These are phyloP conservation scores for Clavariopsis aquatica DNA, from an alignment of 495 filamentous ascomycete genomes.

Conservation along the genomic window DNA sequence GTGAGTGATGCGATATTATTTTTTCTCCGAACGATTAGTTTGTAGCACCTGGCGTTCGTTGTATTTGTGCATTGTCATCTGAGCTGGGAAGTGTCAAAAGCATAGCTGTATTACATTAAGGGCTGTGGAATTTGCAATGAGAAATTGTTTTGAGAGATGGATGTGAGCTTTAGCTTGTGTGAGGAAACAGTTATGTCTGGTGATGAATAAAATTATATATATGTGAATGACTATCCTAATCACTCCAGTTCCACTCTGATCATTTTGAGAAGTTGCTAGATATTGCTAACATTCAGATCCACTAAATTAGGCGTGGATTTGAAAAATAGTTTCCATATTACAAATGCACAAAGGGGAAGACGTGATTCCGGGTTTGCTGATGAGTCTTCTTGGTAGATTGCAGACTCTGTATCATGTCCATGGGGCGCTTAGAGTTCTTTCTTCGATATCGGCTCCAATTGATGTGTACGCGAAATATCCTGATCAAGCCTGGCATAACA, in stretches of 20 bases:
- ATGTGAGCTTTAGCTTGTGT: background rate
- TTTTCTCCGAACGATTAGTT: background rate
- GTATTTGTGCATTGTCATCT: background rate
- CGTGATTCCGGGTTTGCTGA: too few relatives aligned
- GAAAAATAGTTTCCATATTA: too few relatives aligned
- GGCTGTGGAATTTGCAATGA: background rate
- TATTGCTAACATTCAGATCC: too few relatives aligned
- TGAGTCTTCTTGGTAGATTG: too few relatives aligned
- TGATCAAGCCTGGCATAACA: slow-evolving; percentile 52
- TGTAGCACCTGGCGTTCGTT: slow-evolving; percentile 12
- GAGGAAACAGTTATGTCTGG: background rate
- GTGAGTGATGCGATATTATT: background rate
- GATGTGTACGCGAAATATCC: slow-evolving; percentile 12
- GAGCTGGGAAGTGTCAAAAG: background rate
- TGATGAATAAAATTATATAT: background rate
- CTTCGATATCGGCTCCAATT: slow-evolving; percentile 20
- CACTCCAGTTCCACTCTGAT: too few relatives aligned
- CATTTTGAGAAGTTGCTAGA: too few relatives aligned
- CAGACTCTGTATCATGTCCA: too few relatives aligned
- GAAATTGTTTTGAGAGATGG: background rate
- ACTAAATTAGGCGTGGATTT: too few relatives aligned
- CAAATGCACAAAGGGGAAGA: too few relatives aligned
- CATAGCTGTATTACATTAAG: slow-evolving; percentile 3
- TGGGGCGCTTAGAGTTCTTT: slow-evolving; percentile 29
- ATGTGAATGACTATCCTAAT: background rate